Conservation (phyloP, 805 yeast species). For the Limtongia smithiae region DNA sequence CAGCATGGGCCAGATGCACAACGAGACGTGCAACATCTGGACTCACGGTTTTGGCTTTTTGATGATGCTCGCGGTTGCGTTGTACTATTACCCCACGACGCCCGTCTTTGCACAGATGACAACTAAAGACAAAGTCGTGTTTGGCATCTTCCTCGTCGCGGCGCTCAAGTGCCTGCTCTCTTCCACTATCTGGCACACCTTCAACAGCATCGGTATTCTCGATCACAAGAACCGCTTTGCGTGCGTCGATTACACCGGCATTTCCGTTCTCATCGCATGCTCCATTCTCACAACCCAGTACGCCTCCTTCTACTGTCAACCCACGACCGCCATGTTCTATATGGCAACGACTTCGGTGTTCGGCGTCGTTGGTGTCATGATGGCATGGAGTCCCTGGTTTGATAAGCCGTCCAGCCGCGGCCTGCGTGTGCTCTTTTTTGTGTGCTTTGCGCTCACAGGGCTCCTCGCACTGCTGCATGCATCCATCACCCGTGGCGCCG, state of each 20-base stretch:
- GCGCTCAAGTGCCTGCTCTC: slow-evolving; percentile 73
- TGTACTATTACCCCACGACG: slow-evolving; percentile 62
- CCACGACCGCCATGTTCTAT: slow-evolving; percentile 47
- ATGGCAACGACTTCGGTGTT: slow-evolving; percentile 60
- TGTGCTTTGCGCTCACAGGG: slow-evolving; percentile 75
- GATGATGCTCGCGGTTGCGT: slow-evolving; percentile 52
- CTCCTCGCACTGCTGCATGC: slow-evolving; percentile 58
- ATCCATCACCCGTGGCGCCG: slow-evolving; percentile 53
- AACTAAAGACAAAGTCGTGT: slow-evolving; percentile 46
- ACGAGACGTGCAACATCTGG: slow-evolving; percentile 93
- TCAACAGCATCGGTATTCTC: slow-evolving; percentile 67
- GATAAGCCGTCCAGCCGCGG: slow-evolving; percentile 83
- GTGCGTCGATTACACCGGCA: slow-evolving; percentile 93
- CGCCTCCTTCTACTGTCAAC: slow-evolving; percentile 63
- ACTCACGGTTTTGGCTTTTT: slow-evolving; percentile 74
- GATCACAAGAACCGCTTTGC: slow-evolving; percentile 66
- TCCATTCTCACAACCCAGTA: slow-evolving; percentile 85
- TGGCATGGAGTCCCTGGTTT: slow-evolving; percentile 91
- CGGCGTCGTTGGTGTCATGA: slow-evolving; percentile 66
- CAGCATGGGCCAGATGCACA: slow-evolving; percentile 65
- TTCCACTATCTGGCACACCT: slow-evolving; percentile 89
- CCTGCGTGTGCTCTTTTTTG: slow-evolving; percentile 73
- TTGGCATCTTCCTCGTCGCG: slow-evolving; percentile 64
- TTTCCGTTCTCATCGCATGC: slow-evolving; percentile 83
- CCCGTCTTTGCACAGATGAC: slow-evolving; percentile 44